Evolutionary conservation across 129 eudicot species (phyloP).

Genomic region (Ambrosia trifida): DNA sequence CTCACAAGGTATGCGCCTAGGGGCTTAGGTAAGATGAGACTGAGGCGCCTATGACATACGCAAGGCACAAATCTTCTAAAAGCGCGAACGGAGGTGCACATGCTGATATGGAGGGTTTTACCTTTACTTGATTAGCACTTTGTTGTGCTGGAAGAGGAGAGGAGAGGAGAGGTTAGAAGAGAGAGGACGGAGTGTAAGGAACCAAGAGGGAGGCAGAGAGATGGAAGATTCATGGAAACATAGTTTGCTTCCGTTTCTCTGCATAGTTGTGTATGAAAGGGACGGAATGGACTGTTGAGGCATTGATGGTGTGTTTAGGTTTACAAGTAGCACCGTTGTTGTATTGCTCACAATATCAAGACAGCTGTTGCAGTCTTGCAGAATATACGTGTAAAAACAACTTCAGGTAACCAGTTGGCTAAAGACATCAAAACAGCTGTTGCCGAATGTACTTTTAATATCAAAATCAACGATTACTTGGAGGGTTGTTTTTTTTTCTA

Average conservation of each 20-base stretch:
- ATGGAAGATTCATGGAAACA: not conserved
- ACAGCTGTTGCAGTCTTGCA: too few species aligned
- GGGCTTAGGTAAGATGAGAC: not conserved
- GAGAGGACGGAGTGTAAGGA: not conserved
- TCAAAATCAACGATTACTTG: not conserved
- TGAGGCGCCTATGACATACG: not conserved
- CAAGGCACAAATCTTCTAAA: not conserved
- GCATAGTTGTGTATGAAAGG: not conserved
- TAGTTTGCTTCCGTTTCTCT: not conserved
- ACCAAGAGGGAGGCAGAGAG: not conserved
- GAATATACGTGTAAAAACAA: too few species aligned
- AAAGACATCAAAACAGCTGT: too few species aligned
- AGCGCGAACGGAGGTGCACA: not conserved
- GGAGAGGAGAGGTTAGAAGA: not conserved
- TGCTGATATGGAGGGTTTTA: not conserved
- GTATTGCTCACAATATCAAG: too few species aligned
- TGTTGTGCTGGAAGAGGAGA: not conserved
- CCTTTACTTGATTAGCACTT: not conserved
- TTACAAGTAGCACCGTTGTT: too few species aligned
- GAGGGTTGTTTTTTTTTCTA: not conserved
- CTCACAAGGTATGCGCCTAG: not conserved
- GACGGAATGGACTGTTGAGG: too few species aligned
- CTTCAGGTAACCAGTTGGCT: too few species aligned
- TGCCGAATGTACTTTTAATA: not conserved
- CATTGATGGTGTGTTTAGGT: too few species aligned